Evolutionary conservation across 2,329 filamentous ascomycete genomes (phyloP).

Genomic region (Sordariomycetes sp.): DNA sequence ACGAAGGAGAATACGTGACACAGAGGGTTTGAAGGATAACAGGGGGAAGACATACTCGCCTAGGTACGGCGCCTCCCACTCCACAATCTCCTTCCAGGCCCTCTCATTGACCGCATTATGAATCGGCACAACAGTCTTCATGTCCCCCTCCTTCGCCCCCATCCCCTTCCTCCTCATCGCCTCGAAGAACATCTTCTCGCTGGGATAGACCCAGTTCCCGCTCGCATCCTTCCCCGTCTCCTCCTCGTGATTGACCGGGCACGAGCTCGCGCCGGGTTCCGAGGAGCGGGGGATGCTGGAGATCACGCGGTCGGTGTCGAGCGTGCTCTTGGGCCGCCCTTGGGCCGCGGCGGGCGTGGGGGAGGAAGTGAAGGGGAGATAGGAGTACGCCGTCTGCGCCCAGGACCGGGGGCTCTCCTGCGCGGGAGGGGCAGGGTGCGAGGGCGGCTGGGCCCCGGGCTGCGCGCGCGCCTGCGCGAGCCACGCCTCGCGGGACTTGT

Average conservation of each 20-base stretch:
- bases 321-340: conserved; percentile 11
- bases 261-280: conserved; percentile 18
- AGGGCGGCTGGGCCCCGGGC: conserved; percentile 29
- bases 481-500: conserved; percentile 80
- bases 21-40: too few relatives aligned
- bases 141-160: conserved; percentile 57
- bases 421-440: conserved; percentile 22
- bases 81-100: conserved; percentile 83
- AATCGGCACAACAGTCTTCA: conserved; percentile 87
- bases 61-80: conserved; percentile 66
- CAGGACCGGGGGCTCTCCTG: conserved; percentile 21
- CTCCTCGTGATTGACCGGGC: conserved; percentile 59
- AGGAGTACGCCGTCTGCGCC: conserved; percentile 26
- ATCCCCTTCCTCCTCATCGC: conserved; percentile 88
- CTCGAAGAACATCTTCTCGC: conserved; percentile 95
- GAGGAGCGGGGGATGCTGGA: conserved; percentile 64
- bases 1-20: not conserved
- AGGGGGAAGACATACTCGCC: conserved; percentile 29
- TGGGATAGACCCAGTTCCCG: conserved; percentile 96
- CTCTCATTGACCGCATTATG: conserved; percentile 98
- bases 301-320: conserved; percentile 58
- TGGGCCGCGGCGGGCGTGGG: conserved; percentile 5
- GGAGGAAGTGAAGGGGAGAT: conserved; percentile 24
- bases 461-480: conserved; percentile 48
- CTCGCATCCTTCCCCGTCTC: conserved; percentile 61